phyloP scores from a whole-genome alignment of 495 filamentous ascomycete genomes.

The Neurospora tetraspora region DNA sequence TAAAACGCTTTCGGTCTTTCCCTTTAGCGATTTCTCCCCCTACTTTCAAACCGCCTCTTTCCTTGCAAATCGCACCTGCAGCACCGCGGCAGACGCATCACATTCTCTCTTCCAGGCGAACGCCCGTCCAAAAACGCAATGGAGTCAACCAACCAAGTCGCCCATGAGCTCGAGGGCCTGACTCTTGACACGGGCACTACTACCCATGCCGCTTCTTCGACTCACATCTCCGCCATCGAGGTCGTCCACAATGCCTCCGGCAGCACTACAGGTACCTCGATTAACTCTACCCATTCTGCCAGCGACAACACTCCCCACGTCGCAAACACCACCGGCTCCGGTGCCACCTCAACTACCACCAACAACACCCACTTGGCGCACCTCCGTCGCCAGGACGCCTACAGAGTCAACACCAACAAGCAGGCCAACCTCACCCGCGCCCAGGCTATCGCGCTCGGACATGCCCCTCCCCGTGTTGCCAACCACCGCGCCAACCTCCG shows the following conservation, averaged over 20 bases:
- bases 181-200: background rate
- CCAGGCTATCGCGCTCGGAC: too few relatives aligned
- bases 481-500: too few relatives aligned
- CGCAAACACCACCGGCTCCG: too few relatives aligned
- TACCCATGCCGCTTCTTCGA: background rate
- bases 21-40: background rate
- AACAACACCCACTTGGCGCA: too few relatives aligned
- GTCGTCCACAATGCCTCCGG: background rate
- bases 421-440: too few relatives aligned
- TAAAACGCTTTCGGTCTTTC: background rate
- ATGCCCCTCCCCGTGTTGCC: too few relatives aligned
- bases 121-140: background rate
- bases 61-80: background rate
- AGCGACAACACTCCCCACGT: too few relatives aligned
- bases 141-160: background rate
- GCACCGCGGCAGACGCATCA: background rate
- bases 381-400: too few relatives aligned
- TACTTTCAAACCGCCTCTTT: background rate
- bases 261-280: too few relatives aligned
- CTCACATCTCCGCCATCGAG: background rate
- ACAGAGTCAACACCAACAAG: too few relatives aligned
- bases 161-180: background rate
- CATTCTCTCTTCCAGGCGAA: background rate
- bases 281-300: too few relatives aligned
- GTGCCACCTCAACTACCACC: too few relatives aligned